Evolutionary conservation across 495 filamentous ascomycete genomes (phyloP), one percentile per base, ranked within the genome.

Genomic region (Neurospora tetrasperma): DNA sequence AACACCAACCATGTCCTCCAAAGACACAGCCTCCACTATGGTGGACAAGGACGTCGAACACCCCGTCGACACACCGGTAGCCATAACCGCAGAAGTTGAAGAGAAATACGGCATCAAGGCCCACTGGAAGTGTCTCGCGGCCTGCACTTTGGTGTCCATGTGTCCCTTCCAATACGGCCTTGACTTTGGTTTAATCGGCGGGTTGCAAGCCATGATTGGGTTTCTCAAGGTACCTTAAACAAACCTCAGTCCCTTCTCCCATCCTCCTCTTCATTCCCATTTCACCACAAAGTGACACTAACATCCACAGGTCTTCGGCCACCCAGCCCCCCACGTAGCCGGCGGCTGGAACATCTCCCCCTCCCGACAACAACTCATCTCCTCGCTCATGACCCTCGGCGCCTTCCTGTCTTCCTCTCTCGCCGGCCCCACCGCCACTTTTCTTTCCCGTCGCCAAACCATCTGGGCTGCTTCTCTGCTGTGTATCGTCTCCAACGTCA

Each of bases 91-190:
- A 0, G 23, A 62, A 31, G 5, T 62, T 1, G 48, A 62, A 62
- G 23, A 71, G 14, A 27, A 69, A 14, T 74, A 71, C 14, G 70
- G 73, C 11, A 73, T 79, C 71, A 79, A 74, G 44, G 76, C 79
- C 71, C 81, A 83, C 69, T 78, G 80, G 79, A 81, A 78, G 42
- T 77, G 75, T 20, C 74, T 83, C 41, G 69, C 77, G 12, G 83
- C 82, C 41, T 83, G 82, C 78, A 82, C 78, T 43, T 82, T 83
- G 12, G 82, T 83, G 75, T 84, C 81, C 70, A 85, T 85, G 74
- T 82, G 77, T 68, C 85, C 87, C 2, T 90, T 90, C 73, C 87
- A 89, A 76, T 89, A 89, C 79, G 87, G 88, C 2, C 74, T 89
- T 66, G 87, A 90, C 73, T 89, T 88, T 74, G 86, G 86, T 16